Evolutionary conservation across 139 green algal species (phyloP).

Genomic region (Chlorella sp.): DNA sequence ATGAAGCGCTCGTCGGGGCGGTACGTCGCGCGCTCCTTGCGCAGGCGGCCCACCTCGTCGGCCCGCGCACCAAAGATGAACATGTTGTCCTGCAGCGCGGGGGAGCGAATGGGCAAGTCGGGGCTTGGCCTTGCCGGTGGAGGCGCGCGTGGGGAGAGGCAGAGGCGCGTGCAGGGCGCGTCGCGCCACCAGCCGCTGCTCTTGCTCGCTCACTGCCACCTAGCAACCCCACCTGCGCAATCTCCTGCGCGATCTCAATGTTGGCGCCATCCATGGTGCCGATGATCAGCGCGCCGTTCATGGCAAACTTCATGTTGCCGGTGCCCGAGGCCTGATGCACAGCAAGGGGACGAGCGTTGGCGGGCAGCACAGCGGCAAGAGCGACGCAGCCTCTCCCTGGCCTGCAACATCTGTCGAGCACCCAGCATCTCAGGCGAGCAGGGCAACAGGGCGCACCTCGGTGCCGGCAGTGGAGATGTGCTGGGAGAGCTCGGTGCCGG

Average conservation of each 20-base stretch:
- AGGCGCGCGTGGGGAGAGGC: not conserved
- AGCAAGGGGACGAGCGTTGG: too few species aligned
- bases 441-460: too few species aligned
- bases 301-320: slow-evolving; percentile 99
- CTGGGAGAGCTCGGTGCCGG: slow-evolving; percentile 86
- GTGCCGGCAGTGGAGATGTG: slow-evolving; percentile 98
- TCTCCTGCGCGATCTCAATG: slow-evolving; percentile 92
- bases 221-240: slow-evolving; percentile 33
- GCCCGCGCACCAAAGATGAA: slow-evolving; percentile 86
- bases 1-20: slow-evolving; percentile 74
- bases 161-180: too few species aligned
- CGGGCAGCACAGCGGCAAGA: too few species aligned
- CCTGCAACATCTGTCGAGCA: too few species aligned
- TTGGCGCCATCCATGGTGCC: slow-evolving; percentile 98
- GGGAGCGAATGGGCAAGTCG: not conserved
- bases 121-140: not conserved
- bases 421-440: too few species aligned
- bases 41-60: slow-evolving; percentile 66
- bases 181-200: not conserved
- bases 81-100: slow-evolving; percentile 67
- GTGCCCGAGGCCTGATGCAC: too few species aligned
- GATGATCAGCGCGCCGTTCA: slow-evolving; percentile 96
- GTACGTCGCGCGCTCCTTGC: slow-evolving; percentile 60
- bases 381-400: too few species aligned
- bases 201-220: not conserved